These are phyloP conservation scores for Halophytophthora batemanensis DNA, from an alignment of 352 stramenopile genomes.

Conservation along the genomic window DNA sequence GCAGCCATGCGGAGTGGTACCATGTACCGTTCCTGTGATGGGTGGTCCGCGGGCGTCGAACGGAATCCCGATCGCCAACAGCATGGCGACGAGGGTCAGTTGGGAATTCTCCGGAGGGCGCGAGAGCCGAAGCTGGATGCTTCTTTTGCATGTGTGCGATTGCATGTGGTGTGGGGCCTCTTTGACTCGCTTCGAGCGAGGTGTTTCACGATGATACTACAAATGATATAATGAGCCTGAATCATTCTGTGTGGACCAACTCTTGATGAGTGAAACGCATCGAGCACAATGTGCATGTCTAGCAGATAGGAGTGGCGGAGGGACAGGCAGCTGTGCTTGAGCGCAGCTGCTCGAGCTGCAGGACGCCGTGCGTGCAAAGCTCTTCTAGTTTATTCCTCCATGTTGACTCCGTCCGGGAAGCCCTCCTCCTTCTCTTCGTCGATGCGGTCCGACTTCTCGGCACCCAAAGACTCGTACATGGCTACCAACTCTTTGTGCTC, in stretches of 20 bases:
- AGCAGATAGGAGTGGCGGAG: not conserved
- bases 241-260: slow-evolving; percentile 53
- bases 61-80: not conserved
- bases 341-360: slow-evolving; percentile 3
- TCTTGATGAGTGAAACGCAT: slow-evolving; percentile 61
- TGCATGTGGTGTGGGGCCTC: slow-evolving; percentile 6
- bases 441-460: slow-evolving; percentile 44
- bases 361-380: not conserved
- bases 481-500: slow-evolving; percentile 49
- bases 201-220: slow-evolving; percentile 58
- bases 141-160: not conserved
- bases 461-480: slow-evolving; percentile 46
- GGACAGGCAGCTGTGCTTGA: not conserved
- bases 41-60: slow-evolving; percentile 20
- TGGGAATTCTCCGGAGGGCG: slow-evolving; percentile 14
- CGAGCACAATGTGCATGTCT: slow-evolving; percentile 6
- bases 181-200: slow-evolving; percentile 4
- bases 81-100: slow-evolving; percentile 9
- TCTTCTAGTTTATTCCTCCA: slow-evolving; percentile 17
- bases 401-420: slow-evolving; percentile 21
- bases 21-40: slow-evolving; percentile 10
- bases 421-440: slow-evolving; percentile 22
- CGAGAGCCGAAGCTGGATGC: not conserved
- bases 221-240: slow-evolving; percentile 86
- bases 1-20: slow-evolving; percentile 1